phyloP scores from a whole-genome alignment of 805 yeast species.

The Clavispora fructus region DNA sequence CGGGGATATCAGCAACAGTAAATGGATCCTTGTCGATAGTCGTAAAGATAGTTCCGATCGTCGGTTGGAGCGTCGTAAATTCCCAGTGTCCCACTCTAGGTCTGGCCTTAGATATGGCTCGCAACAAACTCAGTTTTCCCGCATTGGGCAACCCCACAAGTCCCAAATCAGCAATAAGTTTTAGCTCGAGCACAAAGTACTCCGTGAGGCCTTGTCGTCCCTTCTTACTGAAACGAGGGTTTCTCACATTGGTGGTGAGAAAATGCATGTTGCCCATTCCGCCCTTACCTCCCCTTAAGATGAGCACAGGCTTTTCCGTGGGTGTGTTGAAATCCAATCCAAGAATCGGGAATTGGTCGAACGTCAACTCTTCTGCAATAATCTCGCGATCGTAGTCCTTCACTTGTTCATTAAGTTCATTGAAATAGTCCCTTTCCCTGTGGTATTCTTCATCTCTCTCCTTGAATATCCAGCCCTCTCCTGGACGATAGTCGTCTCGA shows the following conservation, averaged over 20 bases:
- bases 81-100: constrained; percentile 97
- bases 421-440: constrained; percentile 59
- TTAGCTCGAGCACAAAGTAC: constrained; percentile 74
- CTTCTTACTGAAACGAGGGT: constrained; percentile 80
- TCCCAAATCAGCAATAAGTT: constrained; percentile 87
- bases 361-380: constrained; percentile 49
- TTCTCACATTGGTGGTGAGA: constrained; percentile 73
- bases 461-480: constrained; percentile 86
- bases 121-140: constrained; percentile 83
- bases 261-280: constrained; percentile 98
- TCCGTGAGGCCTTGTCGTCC: constrained; percentile 71
- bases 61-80: constrained; percentile 89
- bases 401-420: constrained; percentile 57
- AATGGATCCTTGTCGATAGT: constrained; percentile 64
- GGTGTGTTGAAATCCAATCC: constrained; percentile 71
- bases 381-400: constrained; percentile 56
- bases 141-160: constrained; percentile 95
- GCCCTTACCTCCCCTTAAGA: constrained; percentile 84
- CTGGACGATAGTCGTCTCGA: constrained; percentile 58
- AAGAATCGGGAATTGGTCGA: constrained; percentile 71
- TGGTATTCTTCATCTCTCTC: constrained; percentile 73
- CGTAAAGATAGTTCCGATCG: constrained; percentile 77
- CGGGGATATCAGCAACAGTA: constrained; percentile 97
- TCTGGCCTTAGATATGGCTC: constrained; percentile 83
- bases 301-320: constrained; percentile 58